Base-by-base conservation (phyloP, 1,284 basidiomycete genomes). In the Pisolithus thermaeus region DNA sequence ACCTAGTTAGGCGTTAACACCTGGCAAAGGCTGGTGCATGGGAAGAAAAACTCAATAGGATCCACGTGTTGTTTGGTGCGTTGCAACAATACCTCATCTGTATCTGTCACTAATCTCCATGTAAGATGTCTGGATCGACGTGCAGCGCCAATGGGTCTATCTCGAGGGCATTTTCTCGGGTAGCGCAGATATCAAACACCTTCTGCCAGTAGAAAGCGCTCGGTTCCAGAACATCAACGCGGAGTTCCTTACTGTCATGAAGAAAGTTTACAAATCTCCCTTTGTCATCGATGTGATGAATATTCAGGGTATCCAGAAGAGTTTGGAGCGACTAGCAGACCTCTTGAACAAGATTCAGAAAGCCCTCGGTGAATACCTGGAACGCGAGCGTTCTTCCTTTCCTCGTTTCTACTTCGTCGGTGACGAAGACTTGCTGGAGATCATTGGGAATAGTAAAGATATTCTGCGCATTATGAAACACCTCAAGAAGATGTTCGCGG, bases 321-420 rank as follows among this genome's bases (percentile, higher is more conserved):
- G 90, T 58, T 75, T 99, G 56, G 97, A 99, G 70, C 92, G 97
- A 55, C 82, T 99, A 4, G 92, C 93, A 0, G 97, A 99, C 60
- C 76, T 97, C 36, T 77, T 99, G 52, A 92, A 91, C 76, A 99
- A 99, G 77, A 98, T 99, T 47, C 97, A 99, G 68, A 99, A 99
- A 70, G 97, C 97, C 1, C 82, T 99, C 4, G 97, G 97, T 68
- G 97, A 99, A 76, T 99, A 99, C 64, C 81, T 99, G 25, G 97
- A 99, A 66, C 86, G 96, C 54, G 97, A 99, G 68, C 86, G 95
- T 54, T 88, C 94, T 25, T 91, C 93, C 0, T 99, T 99, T 82
- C 97, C 97, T 57, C 90, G 97, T 16, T 99, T 99, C 78, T 99
- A 99, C 75, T 99, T 99, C 68, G 95, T 99, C 51, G 97, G 97